Evolutionary conservation across 768 basidiomycete genomes (phyloP), one percentile per base, ranked within the genome.

Genomic region (Amanita exitialis): DNA sequence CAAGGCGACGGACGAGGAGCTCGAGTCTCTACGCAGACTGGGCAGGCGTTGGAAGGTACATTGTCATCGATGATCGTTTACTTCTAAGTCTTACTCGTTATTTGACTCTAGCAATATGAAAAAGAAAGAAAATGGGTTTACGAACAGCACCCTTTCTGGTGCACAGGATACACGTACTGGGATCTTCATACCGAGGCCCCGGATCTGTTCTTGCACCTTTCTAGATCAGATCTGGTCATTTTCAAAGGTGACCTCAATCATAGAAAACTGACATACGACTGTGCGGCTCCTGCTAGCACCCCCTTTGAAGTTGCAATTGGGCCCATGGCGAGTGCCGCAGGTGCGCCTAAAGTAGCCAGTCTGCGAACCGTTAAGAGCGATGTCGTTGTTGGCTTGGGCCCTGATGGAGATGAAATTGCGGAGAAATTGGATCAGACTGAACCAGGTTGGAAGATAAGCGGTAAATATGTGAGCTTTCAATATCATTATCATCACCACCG

Each of bases 171-270:
- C 70, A 94, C 91, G 36, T 95, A 82, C 72, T 92, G 90, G 89
- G 86, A 90, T 49, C 65, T 90, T 42, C 85, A 83, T 56, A 72
- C 74, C 53, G 89, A 92, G 64, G 88, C 88, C 0, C 90, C 90
- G 2, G 90, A 91, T 74, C 69, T 96, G 45, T 97, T 95, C 77
- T 77, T 95, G 48, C 85, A 95, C 64, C 82, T 97, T 35, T 86
- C 89, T 51, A 82, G 82, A 30, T 90, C 89, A 28, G 88, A 96
- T 62, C 79, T 97, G 41, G 94, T 96, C 59, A 75, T 79, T 62
- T 96, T 96, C 79, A 97, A 97, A 69, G 94, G 94, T 10, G 90
- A 93, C 61, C 70, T 95, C 18, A 95, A 95, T 66, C 91, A 94
- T 67, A 85, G 92, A 62, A 92, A 93, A 68, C 66, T 89, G 57